A percentile compares a stretch with the other conserved stretches of the same genome.
phyloP scores from a whole-genome alignment of 140 eudicot species.

The Anethum foeniculum region DNA sequence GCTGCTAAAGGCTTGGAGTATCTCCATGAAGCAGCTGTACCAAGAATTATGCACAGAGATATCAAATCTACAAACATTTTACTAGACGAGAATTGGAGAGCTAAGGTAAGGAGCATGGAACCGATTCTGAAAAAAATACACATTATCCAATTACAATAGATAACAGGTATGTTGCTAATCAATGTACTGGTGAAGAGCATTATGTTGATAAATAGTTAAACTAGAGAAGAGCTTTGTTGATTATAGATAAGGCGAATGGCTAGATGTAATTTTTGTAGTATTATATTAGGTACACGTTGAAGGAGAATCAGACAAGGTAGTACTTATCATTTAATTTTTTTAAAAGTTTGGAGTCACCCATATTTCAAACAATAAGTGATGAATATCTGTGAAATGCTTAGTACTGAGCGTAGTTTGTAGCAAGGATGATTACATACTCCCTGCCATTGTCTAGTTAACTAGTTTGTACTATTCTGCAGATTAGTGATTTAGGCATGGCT shows the following conservation, averaged over 20 bases:
- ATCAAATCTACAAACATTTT: conserved; percentile 90
- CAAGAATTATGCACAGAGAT: conserved; percentile 90
- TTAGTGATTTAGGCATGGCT: conserved; percentile 97
- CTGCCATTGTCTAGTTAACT: background rate
- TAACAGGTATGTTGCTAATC: background rate
- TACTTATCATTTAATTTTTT: background rate
- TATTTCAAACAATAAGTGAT: background rate
- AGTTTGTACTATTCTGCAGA: conserved; percentile 29
- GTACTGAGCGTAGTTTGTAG: background rate
- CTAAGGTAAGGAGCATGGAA: conserved; percentile 45
- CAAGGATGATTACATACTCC: background rate
- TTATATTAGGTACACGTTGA: background rate
- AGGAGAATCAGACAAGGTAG: background rate
- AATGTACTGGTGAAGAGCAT: background rate
- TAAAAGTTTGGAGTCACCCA: background rate
- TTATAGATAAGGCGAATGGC: too few species aligned
- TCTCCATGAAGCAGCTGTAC: conserved; percentile 99
- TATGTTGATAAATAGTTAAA: background rate
- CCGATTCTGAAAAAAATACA: background rate
- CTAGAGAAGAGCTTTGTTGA: background rate
- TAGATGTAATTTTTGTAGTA: background rate
- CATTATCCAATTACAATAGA: background rate
- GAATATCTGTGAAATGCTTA: background rate
- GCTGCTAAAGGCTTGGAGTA: conserved; percentile 97
- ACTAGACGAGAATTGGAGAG: conserved; percentile 86